phyloP scores from a whole-genome alignment of 1,139 yeast genomes.

The Blastobotrys petasosporus region DNA sequence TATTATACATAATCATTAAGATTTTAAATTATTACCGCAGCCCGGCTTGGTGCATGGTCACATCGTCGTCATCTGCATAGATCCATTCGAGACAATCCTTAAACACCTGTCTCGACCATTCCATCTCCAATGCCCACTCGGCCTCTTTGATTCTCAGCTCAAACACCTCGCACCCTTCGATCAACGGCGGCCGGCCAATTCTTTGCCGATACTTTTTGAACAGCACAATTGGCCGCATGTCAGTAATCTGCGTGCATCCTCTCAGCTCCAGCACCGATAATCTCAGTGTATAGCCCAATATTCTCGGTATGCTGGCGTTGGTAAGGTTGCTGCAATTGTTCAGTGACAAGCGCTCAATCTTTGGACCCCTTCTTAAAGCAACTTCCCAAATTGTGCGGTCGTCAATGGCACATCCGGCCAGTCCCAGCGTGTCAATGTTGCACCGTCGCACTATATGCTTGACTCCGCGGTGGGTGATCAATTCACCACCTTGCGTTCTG shows the following conservation, averaged over 20 bases:
- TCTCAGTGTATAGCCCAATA: slow-evolving; percentile 53
- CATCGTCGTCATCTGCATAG: slow-evolving; percentile 29
- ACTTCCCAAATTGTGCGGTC: slow-evolving; percentile 79
- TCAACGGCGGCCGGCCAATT: slow-evolving; percentile 48
- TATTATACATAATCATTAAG: background rate
- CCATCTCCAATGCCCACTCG: slow-evolving; percentile 54
- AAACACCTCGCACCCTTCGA: slow-evolving; percentile 72
- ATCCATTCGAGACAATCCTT: slow-evolving; percentile 34
- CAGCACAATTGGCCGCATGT: slow-evolving; percentile 58
- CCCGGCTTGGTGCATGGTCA: slow-evolving; percentile 6
- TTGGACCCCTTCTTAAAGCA: slow-evolving; percentile 51
- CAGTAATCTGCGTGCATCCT: slow-evolving; percentile 50
- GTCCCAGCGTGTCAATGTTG: slow-evolving; percentile 63
- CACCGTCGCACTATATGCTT: slow-evolving; percentile 51
- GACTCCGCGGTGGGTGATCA: slow-evolving; percentile 67
- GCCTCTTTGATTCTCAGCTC: slow-evolving; percentile 55
- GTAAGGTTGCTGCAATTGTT: slow-evolving; percentile 68
- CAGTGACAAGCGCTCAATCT: slow-evolving; percentile 62
- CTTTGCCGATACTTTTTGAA: slow-evolving; percentile 59
- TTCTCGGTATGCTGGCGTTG: slow-evolving; percentile 59
- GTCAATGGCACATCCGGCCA: slow-evolving; percentile 80
- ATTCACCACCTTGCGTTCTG: slow-evolving; percentile 61
- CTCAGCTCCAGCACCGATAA: slow-evolving; percentile 75
- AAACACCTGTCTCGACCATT: slow-evolving; percentile 39
- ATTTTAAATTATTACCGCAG: background rate